These are phyloP conservation scores for Bombardia bombarda DNA, from an alignment of 495 filamentous ascomycete genomes.

Conservation along the genomic window DNA sequence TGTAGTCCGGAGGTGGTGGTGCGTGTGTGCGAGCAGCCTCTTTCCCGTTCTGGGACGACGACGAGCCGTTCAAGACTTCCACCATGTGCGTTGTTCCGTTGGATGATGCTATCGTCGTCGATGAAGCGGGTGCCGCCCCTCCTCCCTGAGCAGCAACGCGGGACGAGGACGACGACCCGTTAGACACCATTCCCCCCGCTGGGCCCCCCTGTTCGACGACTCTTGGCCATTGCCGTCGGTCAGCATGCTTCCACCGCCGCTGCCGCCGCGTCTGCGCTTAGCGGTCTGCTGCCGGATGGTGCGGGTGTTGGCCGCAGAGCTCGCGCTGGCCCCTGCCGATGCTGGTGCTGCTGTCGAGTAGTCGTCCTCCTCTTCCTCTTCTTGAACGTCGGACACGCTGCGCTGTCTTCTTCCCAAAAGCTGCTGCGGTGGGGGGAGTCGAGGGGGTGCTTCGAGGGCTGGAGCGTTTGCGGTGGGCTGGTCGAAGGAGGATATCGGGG, in stretches of 20 bases:
- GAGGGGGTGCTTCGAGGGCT: background rate
- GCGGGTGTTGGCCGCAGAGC: constrained; percentile 3
- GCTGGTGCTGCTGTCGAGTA: background rate
- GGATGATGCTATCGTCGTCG: constrained; percentile 19
- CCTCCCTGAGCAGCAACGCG: too few relatives aligned
- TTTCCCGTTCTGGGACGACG: constrained; percentile 27
- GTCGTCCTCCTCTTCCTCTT: constrained; percentile 11
- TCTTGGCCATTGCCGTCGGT: constrained; percentile 23
- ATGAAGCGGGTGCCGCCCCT: too few relatives aligned
- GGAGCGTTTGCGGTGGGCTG: background rate
- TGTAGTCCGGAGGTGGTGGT: constrained; percentile 30
- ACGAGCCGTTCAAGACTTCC: constrained; percentile 30
- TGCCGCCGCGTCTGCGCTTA: constrained; percentile 19
- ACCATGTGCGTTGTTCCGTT: constrained; percentile 34
- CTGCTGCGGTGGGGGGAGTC: constrained; percentile 9
- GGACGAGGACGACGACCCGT: constrained; percentile 29
- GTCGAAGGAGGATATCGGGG: constrained; percentile 16
- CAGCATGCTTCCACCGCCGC: constrained; percentile 24
- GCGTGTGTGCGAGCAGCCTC: constrained; percentile 4
- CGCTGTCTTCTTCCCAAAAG: constrained; percentile 20
- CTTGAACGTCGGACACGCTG: constrained; percentile 10
- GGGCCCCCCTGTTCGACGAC: constrained; percentile 27
- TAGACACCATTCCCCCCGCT: constrained; percentile 26
- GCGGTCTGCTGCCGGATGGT: constrained; percentile 2
- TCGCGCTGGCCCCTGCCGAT: background rate